phyloP scores from a whole-genome alignment of 2,329 filamentous ascomycete genomes.

The Colletotrichum neosansevieriae region DNA sequence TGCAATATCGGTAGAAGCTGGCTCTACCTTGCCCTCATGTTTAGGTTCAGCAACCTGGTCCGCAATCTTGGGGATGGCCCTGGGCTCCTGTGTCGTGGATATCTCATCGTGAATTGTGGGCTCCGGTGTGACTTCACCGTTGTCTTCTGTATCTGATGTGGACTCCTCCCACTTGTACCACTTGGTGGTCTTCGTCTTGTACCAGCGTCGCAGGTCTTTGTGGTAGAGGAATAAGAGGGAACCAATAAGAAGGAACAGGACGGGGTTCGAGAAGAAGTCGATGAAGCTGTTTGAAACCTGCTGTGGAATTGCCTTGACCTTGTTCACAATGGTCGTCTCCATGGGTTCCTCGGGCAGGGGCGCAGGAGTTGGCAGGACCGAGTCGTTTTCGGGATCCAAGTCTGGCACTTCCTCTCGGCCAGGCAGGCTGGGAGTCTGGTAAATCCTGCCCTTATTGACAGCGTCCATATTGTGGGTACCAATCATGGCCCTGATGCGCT shows the following conservation, averaged over 20 bases:
- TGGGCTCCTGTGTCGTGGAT: background rate
- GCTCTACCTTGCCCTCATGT: background rate
- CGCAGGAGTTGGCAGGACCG: slow-evolving; percentile 48
- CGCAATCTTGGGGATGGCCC: slow-evolving; percentile 7
- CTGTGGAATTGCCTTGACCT: slow-evolving; percentile 63
- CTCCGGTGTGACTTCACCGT: slow-evolving; percentile 25
- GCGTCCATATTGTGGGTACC: slow-evolving; percentile 77
- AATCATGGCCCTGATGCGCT: slow-evolving; percentile 72
- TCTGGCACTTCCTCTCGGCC: slow-evolving; percentile 46
- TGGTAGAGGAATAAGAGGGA: slow-evolving; percentile 57
- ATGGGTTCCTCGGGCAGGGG: slow-evolving; percentile 43
- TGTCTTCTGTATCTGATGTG: slow-evolving; percentile 36
- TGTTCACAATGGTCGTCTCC: slow-evolving; percentile 61
- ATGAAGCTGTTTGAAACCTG: slow-evolving; percentile 62
- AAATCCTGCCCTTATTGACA: slow-evolving; percentile 46
- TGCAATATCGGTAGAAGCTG: background rate
- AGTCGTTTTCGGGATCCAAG: slow-evolving; percentile 51
- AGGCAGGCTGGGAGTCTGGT: slow-evolving; percentile 54
- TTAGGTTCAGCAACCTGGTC: slow-evolving; percentile 10
- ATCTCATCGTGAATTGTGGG: slow-evolving; percentile 26
- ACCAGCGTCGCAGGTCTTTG: slow-evolving; percentile 58
- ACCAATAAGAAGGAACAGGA: slow-evolving; percentile 61
- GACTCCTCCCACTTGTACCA: slow-evolving; percentile 45
- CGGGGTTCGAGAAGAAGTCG: slow-evolving; percentile 69
- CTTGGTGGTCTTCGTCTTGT: slow-evolving; percentile 47